Evolutionary conservation across 2,329 filamentous ascomycete genomes (phyloP), one percentile per base, ranked within the genome.

Genomic region (Cladosporium sp.): DNA sequence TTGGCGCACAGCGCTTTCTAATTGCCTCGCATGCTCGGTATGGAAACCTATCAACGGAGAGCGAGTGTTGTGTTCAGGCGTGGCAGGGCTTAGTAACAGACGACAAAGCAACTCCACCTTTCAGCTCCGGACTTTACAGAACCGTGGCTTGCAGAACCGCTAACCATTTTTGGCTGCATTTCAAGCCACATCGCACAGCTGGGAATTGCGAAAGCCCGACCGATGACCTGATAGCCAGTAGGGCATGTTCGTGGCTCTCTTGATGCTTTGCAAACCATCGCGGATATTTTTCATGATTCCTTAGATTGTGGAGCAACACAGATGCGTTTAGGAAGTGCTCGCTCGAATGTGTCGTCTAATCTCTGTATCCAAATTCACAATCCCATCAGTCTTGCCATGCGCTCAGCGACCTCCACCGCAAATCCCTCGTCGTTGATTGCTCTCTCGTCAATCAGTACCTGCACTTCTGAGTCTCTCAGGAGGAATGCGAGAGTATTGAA

Each of bases 371-470:
- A 3, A 11, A 5, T 14, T 51, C 49, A 56, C 57, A 65, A 17
- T 22, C 58, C 60, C 66, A 70, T 67, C 49, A 70, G 34, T 17
- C 34, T 20, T 1, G 65, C 64, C 45, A 72, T 59, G 9, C 62
- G 60, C 54, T 78, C 72, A 1, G 80, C 81, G 40, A 82, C 72
- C 40, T 76, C 75, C 5, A 66, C 65, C 3, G 82, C 82, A 65
- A 85, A 84, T 0, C 67, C 68, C 14, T 72, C 67, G 58, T 86
- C 78, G 65, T 88, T 88, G 36, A 88, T 76, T 36, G 78, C 75
- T 11, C 78, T 73, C 9, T 74, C 66, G 57, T 84, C 79, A 55
- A 84, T 78, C 39, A 82, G 74, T 1, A 87, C 69, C 8, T 71
- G 61, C 15, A 88, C 80, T 0, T 73, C 74, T 19, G 73, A 82